phyloP scores from a whole-genome alignment of 176 grass and related monocot genomes.

The Areca catechu region DNA sequence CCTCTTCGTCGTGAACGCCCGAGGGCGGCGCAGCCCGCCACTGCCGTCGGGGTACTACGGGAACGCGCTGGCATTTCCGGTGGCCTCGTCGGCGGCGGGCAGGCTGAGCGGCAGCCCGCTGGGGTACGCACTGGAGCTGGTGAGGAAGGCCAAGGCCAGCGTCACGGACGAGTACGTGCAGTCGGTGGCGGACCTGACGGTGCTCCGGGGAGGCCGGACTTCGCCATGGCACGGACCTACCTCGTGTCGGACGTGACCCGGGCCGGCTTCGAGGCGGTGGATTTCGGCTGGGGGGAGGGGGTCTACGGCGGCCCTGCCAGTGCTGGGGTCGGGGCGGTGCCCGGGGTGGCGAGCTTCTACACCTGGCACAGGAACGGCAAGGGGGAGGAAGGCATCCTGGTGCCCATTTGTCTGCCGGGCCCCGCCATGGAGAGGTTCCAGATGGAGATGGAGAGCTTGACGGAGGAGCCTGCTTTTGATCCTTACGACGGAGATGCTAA shows the following conservation, averaged over 20 bases:
- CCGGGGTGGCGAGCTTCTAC: slow-evolving; percentile 49
- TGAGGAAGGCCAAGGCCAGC: slow-evolving; percentile 53
- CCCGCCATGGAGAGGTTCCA: background rate
- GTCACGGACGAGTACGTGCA: slow-evolving; percentile 54
- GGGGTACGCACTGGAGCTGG: slow-evolving; percentile 38
- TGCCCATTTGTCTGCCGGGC: background rate
- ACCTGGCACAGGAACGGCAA: slow-evolving; percentile 31
- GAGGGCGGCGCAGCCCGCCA: slow-evolving; percentile 22
- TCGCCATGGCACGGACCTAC: slow-evolving; percentile 35
- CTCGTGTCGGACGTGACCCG: slow-evolving; percentile 60
- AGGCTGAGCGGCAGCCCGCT: slow-evolving; percentile 33
- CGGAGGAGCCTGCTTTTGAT: background rate
- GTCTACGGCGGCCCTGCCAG: slow-evolving; percentile 54
- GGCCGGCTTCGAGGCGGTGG: slow-evolving; percentile 41
- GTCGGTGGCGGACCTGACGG: slow-evolving; percentile 58
- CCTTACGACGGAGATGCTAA: no score
- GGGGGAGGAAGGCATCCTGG: slow-evolving; percentile 43
- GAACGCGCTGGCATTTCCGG: slow-evolving; percentile 58
- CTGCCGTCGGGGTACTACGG: slow-evolving; percentile 61
- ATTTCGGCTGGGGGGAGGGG: slow-evolving; percentile 66
- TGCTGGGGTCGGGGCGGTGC: slow-evolving; percentile 30
- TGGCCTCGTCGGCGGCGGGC: slow-evolving; percentile 32
- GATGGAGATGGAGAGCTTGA: background rate
- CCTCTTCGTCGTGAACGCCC: slow-evolving; percentile 56
- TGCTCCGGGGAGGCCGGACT: slow-evolving; percentile 24